Evolutionary conservation across 345 rosid genomes (phyloP), one percentile per base, ranked within the genome.

Genomic region (Psidium friedrichsthalianum): DNA sequence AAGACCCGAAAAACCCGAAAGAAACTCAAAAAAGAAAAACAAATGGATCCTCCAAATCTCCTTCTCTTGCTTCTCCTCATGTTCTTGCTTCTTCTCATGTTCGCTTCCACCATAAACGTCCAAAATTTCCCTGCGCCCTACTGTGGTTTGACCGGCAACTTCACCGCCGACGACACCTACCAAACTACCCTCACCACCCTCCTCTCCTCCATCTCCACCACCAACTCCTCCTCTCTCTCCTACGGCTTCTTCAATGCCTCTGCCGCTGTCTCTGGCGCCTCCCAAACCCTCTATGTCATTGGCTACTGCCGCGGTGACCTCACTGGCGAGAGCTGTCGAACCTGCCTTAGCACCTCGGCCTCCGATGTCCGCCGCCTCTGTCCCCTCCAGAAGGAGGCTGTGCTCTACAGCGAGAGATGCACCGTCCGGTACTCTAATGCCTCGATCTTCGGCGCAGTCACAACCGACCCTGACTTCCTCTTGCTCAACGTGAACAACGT

Each of bases 321-420:
- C 74, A 25, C 85, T 1, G 3, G 7, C 3, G 54, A 55, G 24
- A 61, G 51, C 74, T 84, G 85, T 40, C 20, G 9, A 2, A 0
- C 15, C 61, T 84, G 80, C 69, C 85, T 84, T 3, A 2, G 47
- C 10, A 29, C 10, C 6, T 59, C 85, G 2, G 44, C 78, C 55
- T 11, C 56, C 20, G 56, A 44, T 44, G 5, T 84, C 7, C n/a
- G 54, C 47, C 80, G 6, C 55, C 80, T 84, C 42, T 84, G 85
- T n/a, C 78, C 85, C 8, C 25, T 40, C 55, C 85, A 84, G 80
- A 84, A 84, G 80, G 80, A 84, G 80, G 85, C 85, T 3, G 5
- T 83, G 3, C 21, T 83, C 4, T 83, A 21, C 32, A 11, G n/a
- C 1, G 85, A 57, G 20, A 22, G 24, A 36, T 83, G 85, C 85